phyloP scores from a whole-genome alignment of 2,329 filamentous ascomycete species.

The Alternaria brassicae region DNA sequence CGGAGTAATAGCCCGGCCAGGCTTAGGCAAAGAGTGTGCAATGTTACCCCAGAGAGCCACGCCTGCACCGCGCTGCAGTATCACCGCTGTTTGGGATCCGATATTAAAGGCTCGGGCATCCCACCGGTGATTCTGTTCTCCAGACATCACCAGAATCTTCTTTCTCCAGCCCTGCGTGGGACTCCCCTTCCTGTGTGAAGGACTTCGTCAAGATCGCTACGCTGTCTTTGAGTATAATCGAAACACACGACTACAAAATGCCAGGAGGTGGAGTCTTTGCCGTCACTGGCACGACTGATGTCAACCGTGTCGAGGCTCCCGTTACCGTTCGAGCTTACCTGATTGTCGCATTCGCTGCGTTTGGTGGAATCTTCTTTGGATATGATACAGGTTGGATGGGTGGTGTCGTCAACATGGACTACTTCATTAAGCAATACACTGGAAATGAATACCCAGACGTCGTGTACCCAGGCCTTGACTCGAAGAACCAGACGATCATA shows the following conservation, averaged over 20 bases:
- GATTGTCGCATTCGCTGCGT: slow-evolving; percentile 58
- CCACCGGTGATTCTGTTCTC: slow-evolving; percentile 23
- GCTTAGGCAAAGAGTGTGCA: slow-evolving; percentile 35
- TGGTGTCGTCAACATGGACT: slow-evolving; percentile 63
- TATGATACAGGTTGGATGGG: slow-evolving; percentile 82
- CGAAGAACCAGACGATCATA: slow-evolving; percentile 62
- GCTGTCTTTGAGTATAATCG: slow-evolving; percentile 10
- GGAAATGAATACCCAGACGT: slow-evolving; percentile 39
- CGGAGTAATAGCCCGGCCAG: slow-evolving; percentile 38
- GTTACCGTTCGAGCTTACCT: slow-evolving; percentile 57
- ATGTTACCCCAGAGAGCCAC: slow-evolving; percentile 48
- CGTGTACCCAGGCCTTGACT: slow-evolving; percentile 54
- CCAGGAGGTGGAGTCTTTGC: slow-evolving; percentile 47
- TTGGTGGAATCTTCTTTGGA: slow-evolving; percentile 70
- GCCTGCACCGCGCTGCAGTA: slow-evolving; percentile 39
- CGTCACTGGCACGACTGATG: slow-evolving; percentile 55
- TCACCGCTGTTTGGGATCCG: slow-evolving; percentile 33
- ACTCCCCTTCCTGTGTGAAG: slow-evolving; percentile 29
- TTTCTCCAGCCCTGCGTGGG: slow-evolving; percentile 28
- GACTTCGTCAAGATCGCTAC: slow-evolving; percentile 20
- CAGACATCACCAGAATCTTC: slow-evolving; percentile 36
- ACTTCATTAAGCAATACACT: slow-evolving; percentile 50
- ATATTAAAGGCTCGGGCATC: slow-evolving; percentile 43
- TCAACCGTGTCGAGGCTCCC: slow-evolving; percentile 62
- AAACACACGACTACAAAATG: slow-evolving; percentile 38